Conservation (phyloP, 208 protist species). For the Trypanosoma scelopori region DNA sequence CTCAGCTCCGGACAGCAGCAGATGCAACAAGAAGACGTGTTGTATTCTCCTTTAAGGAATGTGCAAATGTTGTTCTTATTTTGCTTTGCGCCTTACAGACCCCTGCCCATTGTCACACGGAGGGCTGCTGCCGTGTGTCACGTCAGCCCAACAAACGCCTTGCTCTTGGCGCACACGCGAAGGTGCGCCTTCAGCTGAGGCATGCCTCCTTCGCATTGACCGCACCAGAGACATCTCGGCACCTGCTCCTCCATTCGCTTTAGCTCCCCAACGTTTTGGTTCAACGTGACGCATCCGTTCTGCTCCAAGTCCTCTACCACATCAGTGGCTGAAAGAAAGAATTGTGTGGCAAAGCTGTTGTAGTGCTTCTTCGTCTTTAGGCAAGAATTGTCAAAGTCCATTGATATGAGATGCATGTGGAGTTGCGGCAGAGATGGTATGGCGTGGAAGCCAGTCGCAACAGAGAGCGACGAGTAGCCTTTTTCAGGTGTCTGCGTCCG, state of each 20-base stretch:
- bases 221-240: slow-evolving; percentile 86
- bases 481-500: slow-evolving; percentile 13
- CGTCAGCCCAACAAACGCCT: slow-evolving; percentile 24
- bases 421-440: slow-evolving; percentile 83
- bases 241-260: slow-evolving; percentile 66
- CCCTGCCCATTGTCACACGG: too few species aligned
- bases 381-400: slow-evolving; percentile 78
- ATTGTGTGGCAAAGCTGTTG: slow-evolving; percentile 89
- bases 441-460: slow-evolving; percentile 83
- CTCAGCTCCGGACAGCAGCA: too few species aligned
- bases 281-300: slow-evolving; percentile 67
- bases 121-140: background rate
- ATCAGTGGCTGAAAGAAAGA: slow-evolving; percentile 72
- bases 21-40: too few species aligned
- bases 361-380: slow-evolving; percentile 89
- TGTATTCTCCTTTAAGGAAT: too few species aligned
- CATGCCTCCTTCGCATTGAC: slow-evolving; percentile 45
- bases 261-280: slow-evolving; percentile 56
- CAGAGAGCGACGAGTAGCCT: slow-evolving; percentile 34
- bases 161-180: slow-evolving; percentile 46
- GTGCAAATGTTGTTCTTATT: too few species aligned
- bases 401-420: slow-evolving; percentile 83
- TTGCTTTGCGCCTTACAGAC: too few species aligned
- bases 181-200: slow-evolving; percentile 68
- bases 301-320: slow-evolving; percentile 63